Evolutionary conservation across 805 yeast genomes (phyloP).

Genomic region (Wickerhamiella azymoides): DNA sequence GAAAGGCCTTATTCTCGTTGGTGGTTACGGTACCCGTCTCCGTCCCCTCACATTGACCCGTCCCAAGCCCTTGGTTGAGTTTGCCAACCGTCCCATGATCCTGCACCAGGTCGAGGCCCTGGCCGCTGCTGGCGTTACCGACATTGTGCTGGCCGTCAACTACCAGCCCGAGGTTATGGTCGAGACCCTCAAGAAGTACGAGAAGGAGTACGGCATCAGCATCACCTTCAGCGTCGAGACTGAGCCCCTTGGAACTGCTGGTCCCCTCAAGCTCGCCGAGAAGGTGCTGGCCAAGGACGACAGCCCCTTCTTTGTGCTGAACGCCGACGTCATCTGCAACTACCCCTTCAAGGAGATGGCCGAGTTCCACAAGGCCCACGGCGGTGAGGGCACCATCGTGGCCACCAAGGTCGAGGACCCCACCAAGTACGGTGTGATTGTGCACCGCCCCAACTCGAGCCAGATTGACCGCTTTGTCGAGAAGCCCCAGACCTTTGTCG

Average conservation of each 20-base stretch:
- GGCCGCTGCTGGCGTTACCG: constrained; percentile 97
- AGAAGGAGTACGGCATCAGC: constrained; percentile 81
- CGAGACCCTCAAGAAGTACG: constrained; percentile 83
- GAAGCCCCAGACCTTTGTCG: constrained; percentile 98
- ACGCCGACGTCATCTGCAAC: constrained; percentile 97
- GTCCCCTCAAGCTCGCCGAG: constrained; percentile 97
- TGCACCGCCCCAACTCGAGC: constrained; percentile 88
- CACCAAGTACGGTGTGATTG: constrained; percentile 98
- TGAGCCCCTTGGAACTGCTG: constrained; percentile 99
- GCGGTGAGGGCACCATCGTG: constrained; percentile 96
- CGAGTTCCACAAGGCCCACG: constrained; percentile 86
- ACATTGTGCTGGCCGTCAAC: constrained; percentile 95
- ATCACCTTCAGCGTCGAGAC: constrained; percentile 97
- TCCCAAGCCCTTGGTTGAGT: constrained; percentile 95
- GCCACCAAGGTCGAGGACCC: constrained; percentile 99
- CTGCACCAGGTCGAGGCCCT: constrained; percentile 96
- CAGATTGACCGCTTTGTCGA: constrained; percentile 97
- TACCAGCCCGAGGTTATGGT: constrained; percentile 99
- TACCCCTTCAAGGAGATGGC: constrained; percentile 92
- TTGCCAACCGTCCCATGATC: constrained; percentile 98
- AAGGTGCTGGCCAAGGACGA: constrained; percentile 84
- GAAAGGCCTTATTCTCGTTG: constrained; percentile 25
- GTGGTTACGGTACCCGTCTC: constrained; percentile 99
- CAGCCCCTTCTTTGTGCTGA: constrained; percentile 91
- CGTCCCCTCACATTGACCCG: constrained; percentile 93